Base-by-base conservation (phyloP, 169 alveolate genomes). In the Babesia sp. region DNA sequence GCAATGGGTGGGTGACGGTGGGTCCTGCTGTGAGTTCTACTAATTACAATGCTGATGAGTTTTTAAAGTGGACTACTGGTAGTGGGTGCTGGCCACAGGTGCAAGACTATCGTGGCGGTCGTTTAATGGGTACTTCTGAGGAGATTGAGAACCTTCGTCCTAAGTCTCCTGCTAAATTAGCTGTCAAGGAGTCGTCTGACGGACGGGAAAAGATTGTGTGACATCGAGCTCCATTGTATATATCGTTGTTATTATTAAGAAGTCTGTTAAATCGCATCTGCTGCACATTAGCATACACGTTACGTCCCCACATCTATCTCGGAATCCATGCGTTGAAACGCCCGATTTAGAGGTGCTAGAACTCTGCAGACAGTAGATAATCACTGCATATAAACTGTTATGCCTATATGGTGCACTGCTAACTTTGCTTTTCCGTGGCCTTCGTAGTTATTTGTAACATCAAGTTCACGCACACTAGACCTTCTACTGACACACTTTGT, bases 101-200 rank as follows among this genome's bases (percentile, higher is more conserved):
- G 8, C 87, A 91, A 37, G 91, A 91, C 39, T 87, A 84, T 74
- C 87, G 86, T 60, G 96, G 96, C 11, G 96, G 96, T 20, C 90
- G 95, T 61, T 90, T 90, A 74, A 86, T 91, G 69, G 95, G 96
- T 31, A 90, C 94, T 9, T 88, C 96, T 0, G 74, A 70, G 24
- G 97, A 94, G 81, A 94, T 94, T 22, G 97, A 94, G 82, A 86
- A 81, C 46, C 60, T 92, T 34, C 91, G 97, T n/a, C 97, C 97
- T 0, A 91, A 92, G 59, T 90, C 95, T 3, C 96, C 96, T 2
- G 86, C 96, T 6, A 81, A 82, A 76, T 44, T 67, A 41, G 36
- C 78, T 7, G 71, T 34, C 34, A 42, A 71, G 45, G 72, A 61
- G 4, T 29, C 46, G 16, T 11, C 11, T 29, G 74, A 64, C 24